A percentile compares a stretch with the other conserved stretches of the same genome.
Conservation (phyloP, 202 grass and related monocot genomes). For the Setaria viridis region DNA sequence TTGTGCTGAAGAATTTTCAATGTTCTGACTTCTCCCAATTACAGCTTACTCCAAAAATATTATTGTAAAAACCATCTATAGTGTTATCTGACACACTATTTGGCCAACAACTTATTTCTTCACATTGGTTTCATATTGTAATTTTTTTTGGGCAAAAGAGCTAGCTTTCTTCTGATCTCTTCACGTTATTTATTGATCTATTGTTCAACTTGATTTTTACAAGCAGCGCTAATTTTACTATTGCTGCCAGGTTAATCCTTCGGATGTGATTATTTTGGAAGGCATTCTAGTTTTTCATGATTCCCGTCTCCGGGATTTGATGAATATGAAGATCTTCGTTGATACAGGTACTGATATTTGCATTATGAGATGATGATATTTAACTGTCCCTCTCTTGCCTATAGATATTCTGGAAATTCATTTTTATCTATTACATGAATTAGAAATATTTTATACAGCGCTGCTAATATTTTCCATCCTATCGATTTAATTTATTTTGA, state of each 20-base stretch:
- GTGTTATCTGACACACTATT: slow-evolving; percentile 3
- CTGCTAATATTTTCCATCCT: not conserved
- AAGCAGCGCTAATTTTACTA: slow-evolving; percentile 27
- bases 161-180: slow-evolving; percentile 11
- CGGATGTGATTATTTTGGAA: slow-evolving; percentile 98
- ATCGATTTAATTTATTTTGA: not conserved
- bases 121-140: not conserved
- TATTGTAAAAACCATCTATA: not conserved
- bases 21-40: not conserved
- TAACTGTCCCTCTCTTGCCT: not conserved
- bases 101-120: not conserved
- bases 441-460: not conserved
- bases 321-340: slow-evolving; percentile 99
- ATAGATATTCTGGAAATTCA: not conserved
- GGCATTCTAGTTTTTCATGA: slow-evolving; percentile 98
- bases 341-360: slow-evolving; percentile 72
- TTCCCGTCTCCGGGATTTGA: slow-evolving; percentile 79
- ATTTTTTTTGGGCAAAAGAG: not conserved
- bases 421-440: not conserved
- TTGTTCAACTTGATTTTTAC: slow-evolving; percentile 12
- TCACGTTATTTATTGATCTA: not conserved
- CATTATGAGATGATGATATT: slow-evolving; percentile 23
- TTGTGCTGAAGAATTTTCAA: slow-evolving; percentile 1
- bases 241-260: slow-evolving; percentile 81
- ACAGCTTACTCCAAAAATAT: not conserved